These are phyloP conservation scores for Paramecium sexaurelia DNA, from an alignment of 73 alveolate genomes.

Conservation along the genomic window DNA sequence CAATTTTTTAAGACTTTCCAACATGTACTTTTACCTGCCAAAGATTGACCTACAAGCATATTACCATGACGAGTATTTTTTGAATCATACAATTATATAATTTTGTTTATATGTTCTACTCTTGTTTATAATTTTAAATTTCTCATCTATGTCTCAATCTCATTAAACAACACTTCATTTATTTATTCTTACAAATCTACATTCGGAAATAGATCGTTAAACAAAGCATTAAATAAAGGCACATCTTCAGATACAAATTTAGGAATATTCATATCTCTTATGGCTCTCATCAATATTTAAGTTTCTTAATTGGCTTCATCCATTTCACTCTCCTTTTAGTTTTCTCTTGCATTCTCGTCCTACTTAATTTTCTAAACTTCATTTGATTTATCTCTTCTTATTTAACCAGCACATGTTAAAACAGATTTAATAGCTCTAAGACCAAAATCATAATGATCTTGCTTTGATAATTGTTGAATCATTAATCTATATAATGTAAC, in stretches of 20 bases:
- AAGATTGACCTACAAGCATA: constrained; percentile 99
- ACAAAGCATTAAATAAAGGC: constrained; percentile 96
- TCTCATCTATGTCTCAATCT: constrained; percentile 85
- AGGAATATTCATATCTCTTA: constrained; percentile 99
- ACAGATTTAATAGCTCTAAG: constrained; percentile 99
- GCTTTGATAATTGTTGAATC: constrained; percentile 98
- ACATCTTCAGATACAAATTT: constrained; percentile 99
- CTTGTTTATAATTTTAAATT: constrained; percentile 74
- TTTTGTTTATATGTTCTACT: constrained; percentile 75
- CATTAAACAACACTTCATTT: constrained; percentile 85
- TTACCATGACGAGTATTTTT: constrained; percentile 94
- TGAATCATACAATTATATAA: constrained; percentile 88
- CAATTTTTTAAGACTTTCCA: constrained; percentile 96
- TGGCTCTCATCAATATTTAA: constrained; percentile 92
- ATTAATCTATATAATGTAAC: constrained; percentile 93
- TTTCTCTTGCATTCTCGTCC: constrained; percentile 58
- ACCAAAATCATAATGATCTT: constrained; percentile 99
- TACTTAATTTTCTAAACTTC: constrained; percentile 25
- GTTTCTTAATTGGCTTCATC: constrained; percentile 83
- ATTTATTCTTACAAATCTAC: constrained; percentile 94
- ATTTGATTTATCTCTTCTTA: constrained; percentile 89
- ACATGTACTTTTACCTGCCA: constrained; percentile 98
- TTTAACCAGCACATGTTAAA: constrained; percentile 95
- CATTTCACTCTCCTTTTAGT: constrained; percentile 52
- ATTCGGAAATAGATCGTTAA: constrained; percentile 98